Evolutionary conservation across 1,139 yeast species (phyloP), one percentile per base, ranked within the genome.

Genomic region (Candida tropicalis): DNA sequence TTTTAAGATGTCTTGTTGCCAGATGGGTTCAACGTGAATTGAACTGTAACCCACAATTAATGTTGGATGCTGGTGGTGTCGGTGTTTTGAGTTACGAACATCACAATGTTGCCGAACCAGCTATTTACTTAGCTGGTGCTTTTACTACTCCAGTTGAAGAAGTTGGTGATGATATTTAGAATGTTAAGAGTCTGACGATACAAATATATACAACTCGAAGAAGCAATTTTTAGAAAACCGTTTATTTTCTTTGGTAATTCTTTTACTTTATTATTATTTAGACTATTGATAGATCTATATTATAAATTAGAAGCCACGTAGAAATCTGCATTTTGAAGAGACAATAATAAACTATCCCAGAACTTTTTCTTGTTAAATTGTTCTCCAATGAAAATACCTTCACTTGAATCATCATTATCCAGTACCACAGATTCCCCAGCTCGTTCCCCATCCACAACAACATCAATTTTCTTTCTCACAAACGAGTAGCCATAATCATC

Each of bases 51-150:
- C 97, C 97, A 2, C 81, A 83, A 50, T 82, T 89, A 60, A 72
- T 91, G 65, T 72, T 91, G 55, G 97, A 91, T 60, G 96, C 98
- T 23, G 97, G 97, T 52, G 97, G 97, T 39, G 89, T 89, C 26
- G 97, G 97, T 45, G 96, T 89, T 2, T 73, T 91, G 60, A 83
- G 95, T 55, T 91, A 91, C 63, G 95, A 88, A 57, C 98, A 91
- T 60, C 82, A 85, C 59, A 83, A 77, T 60, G 75, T 87, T 47
- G 76, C 84, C 32, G 97, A 91, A 65, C 97, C 97, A 2, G 96
- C 97, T 0, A 64, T 91, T 47, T 79, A 75, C 43, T 73, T 91
- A 46, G 87, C 89, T 2, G 91, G 91, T 43, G 93, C 96, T 0
- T 89, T 88, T 55, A 73, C 74, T 9, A 83, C 84, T 11, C 91